phyloP scores from a whole-genome alignment of 768 basidiomycete species.

The Boletus rubropictus region DNA sequence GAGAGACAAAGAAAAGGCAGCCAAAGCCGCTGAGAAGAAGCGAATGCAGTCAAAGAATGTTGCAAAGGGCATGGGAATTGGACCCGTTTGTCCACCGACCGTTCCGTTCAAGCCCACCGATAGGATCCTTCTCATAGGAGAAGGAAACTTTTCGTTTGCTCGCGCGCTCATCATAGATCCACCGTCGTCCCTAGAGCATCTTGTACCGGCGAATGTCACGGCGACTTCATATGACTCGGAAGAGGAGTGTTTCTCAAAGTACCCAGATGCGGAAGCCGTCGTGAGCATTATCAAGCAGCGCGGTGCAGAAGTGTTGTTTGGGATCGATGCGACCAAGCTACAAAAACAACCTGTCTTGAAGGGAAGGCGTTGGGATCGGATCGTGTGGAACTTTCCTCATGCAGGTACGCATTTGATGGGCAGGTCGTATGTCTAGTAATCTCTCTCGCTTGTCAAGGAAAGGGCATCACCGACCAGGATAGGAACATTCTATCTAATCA shows the following conservation, averaged over 20 bases:
- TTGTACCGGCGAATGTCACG: slow-evolving; percentile 63
- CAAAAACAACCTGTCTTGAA: slow-evolving; percentile 55
- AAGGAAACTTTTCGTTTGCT: slow-evolving; percentile 94
- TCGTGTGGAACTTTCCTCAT: slow-evolving; percentile 97
- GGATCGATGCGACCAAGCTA: slow-evolving; percentile 77
- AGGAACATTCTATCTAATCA: slow-evolving; percentile 92
- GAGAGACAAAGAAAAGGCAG: slow-evolving; percentile 54
- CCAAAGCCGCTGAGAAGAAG: slow-evolving; percentile 38
- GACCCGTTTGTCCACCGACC: slow-evolving; percentile 36
- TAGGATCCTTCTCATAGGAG: slow-evolving; percentile 75
- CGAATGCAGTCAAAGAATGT: slow-evolving; percentile 28
- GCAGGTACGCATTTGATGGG: slow-evolving; percentile 53
- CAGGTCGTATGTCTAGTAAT: not conserved
- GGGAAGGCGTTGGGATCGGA: slow-evolving; percentile 62
- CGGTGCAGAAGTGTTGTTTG: slow-evolving; percentile 72
- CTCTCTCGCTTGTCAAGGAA: slow-evolving; percentile 42
- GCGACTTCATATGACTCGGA: slow-evolving; percentile 86
- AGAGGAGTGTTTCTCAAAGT: slow-evolving; percentile 72
- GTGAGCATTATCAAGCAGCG: slow-evolving; percentile 48
- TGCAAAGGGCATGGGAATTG: slow-evolving; percentile 35
- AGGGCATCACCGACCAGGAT: slow-evolving; percentile 89
- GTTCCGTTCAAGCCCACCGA: slow-evolving; percentile 64
- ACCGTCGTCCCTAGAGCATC: slow-evolving; percentile 39
- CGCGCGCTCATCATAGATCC: slow-evolving; percentile 58
- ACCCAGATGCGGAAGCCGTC: slow-evolving; percentile 63